Percentiles rank a stretch among this genome's conserved stretches.
phyloP scores from a whole-genome alignment of 306 rosid genomes.

The Pterocarpus santalinus region DNA sequence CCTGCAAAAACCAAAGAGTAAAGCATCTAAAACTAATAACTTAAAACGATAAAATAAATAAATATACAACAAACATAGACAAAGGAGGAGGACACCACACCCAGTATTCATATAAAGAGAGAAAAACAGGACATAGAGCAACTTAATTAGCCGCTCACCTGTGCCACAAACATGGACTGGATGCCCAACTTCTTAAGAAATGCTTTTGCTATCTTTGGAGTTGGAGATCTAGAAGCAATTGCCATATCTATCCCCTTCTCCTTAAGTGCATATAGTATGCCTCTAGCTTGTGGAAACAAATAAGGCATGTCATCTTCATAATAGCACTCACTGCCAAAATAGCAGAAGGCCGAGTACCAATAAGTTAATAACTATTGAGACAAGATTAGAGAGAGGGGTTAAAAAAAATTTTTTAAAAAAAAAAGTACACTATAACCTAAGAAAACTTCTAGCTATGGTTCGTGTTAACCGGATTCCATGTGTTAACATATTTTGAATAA shows the following conservation, averaged over 20 bases:
- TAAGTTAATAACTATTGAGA: neutral
- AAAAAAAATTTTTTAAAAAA: too few species aligned
- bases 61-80: neutral
- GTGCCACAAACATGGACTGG: constrained; percentile 43
- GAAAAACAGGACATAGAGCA: neutral
- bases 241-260: constrained; percentile 23
- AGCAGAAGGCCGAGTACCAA: neutral
- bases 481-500: neutral
- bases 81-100: neutral
- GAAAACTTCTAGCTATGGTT: neutral
- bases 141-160: constrained; percentile 31
- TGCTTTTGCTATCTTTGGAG: neutral
- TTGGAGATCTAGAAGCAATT: neutral
- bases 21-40: neutral
- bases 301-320: constrained; percentile 5
- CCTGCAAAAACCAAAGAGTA: neutral
- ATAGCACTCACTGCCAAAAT: neutral
- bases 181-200: constrained; percentile 46
- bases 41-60: neutral
- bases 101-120: neutral
- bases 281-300: constrained; percentile 45
- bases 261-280: constrained; percentile 44
- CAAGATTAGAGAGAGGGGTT: neutral
- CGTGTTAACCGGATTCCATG: neutral
- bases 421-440: neutral